These are phyloP conservation scores for Kwoniella heveanensis DNA, from an alignment of 768 basidiomycete genomes.

Conservation along the genomic window DNA sequence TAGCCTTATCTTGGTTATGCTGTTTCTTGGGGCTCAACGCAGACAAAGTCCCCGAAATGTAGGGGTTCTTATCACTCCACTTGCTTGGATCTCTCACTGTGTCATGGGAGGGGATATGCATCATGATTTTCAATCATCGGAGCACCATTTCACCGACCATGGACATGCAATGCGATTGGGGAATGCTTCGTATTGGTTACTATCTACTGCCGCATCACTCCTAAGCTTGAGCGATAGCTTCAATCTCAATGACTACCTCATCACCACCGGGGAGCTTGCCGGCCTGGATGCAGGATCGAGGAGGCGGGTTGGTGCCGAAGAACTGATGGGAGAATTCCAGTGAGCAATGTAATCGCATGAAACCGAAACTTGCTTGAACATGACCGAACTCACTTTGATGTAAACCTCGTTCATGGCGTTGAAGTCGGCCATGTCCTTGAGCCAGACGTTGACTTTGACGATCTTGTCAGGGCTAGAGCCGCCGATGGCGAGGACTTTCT, in stretches of 20 bases:
- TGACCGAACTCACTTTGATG: constrained; percentile 19
- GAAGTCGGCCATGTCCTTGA: constrained; percentile 36
- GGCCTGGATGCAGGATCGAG: constrained; percentile 21
- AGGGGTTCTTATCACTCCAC: too few relatives aligned
- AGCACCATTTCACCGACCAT: too few relatives aligned
- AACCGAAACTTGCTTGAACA: background rate
- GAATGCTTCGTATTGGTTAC: too few relatives aligned
- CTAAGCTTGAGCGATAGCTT: constrained; percentile 17
- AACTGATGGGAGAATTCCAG: constrained; percentile 1
- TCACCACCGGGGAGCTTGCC: constrained; percentile 13
- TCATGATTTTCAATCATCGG: too few relatives aligned
- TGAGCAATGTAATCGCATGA: background rate
- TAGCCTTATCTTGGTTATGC: too few relatives aligned
- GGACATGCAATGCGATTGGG: too few relatives aligned
- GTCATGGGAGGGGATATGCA: too few relatives aligned
- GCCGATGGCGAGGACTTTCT: constrained; percentile 37
- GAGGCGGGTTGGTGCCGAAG: constrained; percentile 4
- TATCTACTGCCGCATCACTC: background rate
- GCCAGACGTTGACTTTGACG: constrained; percentile 32
- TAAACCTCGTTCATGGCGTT: constrained; percentile 42
- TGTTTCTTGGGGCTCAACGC: too few relatives aligned
- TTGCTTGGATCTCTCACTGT: too few relatives aligned
- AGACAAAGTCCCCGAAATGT: too few relatives aligned
- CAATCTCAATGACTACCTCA: constrained; percentile 18
- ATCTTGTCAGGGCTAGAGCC: constrained; percentile 36